phyloP scores from a whole-genome alignment of 148 eudicot species.

The Chenopodium suecicum region DNA sequence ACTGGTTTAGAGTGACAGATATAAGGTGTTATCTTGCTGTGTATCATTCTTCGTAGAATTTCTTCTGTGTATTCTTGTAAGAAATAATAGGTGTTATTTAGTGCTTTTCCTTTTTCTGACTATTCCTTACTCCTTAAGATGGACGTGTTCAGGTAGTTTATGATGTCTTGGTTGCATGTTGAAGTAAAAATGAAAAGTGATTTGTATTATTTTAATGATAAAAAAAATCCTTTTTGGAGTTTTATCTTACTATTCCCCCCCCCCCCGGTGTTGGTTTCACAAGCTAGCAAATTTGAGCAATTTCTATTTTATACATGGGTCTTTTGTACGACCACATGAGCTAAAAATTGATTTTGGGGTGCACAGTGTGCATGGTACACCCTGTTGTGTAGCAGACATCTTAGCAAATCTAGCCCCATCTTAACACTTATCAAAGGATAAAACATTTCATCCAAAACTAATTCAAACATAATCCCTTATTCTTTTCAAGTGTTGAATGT shows the following conservation, averaged over 20 bases:
- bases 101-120: background rate
- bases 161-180: constrained; percentile 15
- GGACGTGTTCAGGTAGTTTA: background rate
- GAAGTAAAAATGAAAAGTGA: background rate
- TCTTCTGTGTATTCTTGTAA: background rate
- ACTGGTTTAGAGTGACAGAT: background rate
- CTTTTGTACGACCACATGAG: background rate
- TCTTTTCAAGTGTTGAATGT: background rate
- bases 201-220: background rate
- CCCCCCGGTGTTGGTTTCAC: background rate
- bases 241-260: background rate
- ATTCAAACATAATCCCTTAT: background rate
- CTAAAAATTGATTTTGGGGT: background rate
- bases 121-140: background rate
- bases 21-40: background rate
- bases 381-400: background rate
- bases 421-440: background rate
- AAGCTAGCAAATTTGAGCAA: background rate
- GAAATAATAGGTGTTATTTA: background rate
- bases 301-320: no score
- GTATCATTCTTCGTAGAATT: background rate
- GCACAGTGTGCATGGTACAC: background rate
- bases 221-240: background rate
- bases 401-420: background rate
- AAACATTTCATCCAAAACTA: background rate